Evolutionary conservation across 2,329 filamentous ascomycete species (phyloP), one percentile per base, ranked within the genome.

Genomic region (Epichloe amarillans): DNA sequence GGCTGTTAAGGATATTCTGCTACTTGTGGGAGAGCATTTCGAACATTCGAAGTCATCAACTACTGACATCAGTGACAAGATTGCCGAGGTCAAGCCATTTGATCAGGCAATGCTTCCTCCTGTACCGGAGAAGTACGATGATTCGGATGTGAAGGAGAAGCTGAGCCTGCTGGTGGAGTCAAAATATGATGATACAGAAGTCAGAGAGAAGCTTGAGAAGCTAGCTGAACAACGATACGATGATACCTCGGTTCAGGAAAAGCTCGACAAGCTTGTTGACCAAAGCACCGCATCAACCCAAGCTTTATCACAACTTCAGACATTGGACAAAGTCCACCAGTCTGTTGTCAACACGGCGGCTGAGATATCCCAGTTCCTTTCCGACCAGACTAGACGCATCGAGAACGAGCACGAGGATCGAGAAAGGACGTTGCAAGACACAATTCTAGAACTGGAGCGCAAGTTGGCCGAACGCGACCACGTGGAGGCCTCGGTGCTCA

Each of bases 321-420:
- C 87, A 23, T 77, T 98, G 5, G 88, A 96, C 57, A 80, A 89
- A 64, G 93, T 97, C 47, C 88, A 96, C 61, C 77, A 86, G 56
- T 86, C 95, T 58, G 88, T 98, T 51, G 80, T 88, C 63, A 77
- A 82, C 53, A 95, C 88, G 1, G 89, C 91, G 1, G 80, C 82
- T 19, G 88, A 94, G 62, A 83, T 98, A 50, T 84, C 85, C 2
- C 80, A 84, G 41, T 95, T 96, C 63, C 78, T 97, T 19, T 77
- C 83, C 2, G 74, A 75, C 3, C 90, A 95, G 64, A 86, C 82
- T 21, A 80, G 83, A 61, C 79, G 85, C 21, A 86, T 88, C 54
- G 75, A 79, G 1, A 79, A 91, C 54, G 86, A 90, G 40, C 82
- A 88, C 54, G 86, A 93, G 56, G 83, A 84, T 46, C 85, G 82